phyloP scores from a whole-genome alignment of 2,329 filamentous ascomycete genomes.

The Clonostachys rhizophaga region DNA sequence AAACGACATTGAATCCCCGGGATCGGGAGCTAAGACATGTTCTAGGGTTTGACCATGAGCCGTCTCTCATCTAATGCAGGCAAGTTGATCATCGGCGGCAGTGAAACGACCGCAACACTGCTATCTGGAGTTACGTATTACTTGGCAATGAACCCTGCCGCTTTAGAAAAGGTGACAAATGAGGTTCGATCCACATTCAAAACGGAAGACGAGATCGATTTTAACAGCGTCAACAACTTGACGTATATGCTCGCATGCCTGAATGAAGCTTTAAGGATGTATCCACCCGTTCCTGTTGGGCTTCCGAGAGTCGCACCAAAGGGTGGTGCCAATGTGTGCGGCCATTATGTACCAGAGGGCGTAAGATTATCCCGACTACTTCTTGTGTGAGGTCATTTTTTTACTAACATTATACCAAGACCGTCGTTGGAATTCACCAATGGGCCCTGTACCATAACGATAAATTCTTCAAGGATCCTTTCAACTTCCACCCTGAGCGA shows the following conservation, averaged over 20 bases:
- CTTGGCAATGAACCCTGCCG: conserved; percentile 17
- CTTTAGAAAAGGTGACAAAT: conserved; percentile 17
- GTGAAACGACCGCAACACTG: conserved; percentile 18
- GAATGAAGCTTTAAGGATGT: conserved; percentile 30
- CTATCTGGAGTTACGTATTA: conserved; percentile 14
- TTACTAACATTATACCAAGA: conserved; percentile 14
- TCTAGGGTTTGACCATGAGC: conserved; percentile 1
- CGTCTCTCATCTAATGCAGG: conserved; percentile 7
- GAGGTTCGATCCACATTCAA: conserved; percentile 18
- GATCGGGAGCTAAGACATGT: background rate
- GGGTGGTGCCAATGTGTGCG: conserved; percentile 21
- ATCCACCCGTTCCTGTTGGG: conserved; percentile 14
- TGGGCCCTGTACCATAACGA: conserved; percentile 31
- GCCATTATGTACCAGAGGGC: conserved; percentile 18
- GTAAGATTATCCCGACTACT: conserved; percentile 5
- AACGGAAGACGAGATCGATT: conserved; percentile 25
- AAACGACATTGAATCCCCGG: background rate
- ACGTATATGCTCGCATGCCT: conserved; percentile 23
- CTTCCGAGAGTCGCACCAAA: conserved; percentile 15
- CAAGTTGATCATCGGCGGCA: conserved; percentile 14
- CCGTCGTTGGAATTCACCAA: conserved; percentile 31
- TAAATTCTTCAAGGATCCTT: conserved; percentile 34
- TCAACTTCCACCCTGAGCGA: conserved; percentile 39
- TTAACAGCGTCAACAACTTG: conserved; percentile 18
- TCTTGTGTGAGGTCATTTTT: background rate